phyloP scores from a whole-genome alignment of 257 asterid species.

The Sherardia arvensis region DNA sequence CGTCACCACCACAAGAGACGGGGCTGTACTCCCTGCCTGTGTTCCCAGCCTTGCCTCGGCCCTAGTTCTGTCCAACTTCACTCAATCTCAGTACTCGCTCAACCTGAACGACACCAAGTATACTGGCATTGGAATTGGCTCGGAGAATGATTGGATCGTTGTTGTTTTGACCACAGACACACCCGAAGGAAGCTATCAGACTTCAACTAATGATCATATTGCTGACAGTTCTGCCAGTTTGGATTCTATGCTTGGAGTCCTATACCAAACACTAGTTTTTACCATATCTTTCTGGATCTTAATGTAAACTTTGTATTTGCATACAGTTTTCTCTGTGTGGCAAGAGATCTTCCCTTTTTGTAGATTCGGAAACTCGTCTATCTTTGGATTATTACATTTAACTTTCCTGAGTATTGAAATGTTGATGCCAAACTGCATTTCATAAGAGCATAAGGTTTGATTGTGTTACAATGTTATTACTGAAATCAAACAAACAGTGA shows the following conservation, averaged over 20 bases:
- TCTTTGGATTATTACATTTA: background rate
- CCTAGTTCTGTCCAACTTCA: constrained; percentile 64
- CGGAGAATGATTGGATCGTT: constrained; percentile 63
- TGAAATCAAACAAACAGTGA: background rate
- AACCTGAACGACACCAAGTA: constrained; percentile 51
- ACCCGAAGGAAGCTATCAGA: constrained; percentile 46
- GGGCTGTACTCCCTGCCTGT: constrained; percentile 73
- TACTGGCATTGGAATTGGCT: constrained; percentile 66
- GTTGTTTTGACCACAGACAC: constrained; percentile 68
- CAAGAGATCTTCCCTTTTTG: background rate
- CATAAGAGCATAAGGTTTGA: background rate
- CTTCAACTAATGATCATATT: background rate
- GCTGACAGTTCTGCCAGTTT: constrained; percentile 22
- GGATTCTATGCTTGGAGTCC: constrained; percentile 19
- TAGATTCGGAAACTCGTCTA: background rate
- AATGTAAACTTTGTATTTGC: constrained; percentile 16
- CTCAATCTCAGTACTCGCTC: constrained; percentile 47
- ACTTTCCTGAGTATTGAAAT: background rate
- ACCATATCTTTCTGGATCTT: constrained; percentile 15
- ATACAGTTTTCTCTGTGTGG: constrained; percentile 11
- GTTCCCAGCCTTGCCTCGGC: constrained; percentile 50
- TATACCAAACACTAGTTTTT: constrained; percentile 14
- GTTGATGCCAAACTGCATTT: background rate
- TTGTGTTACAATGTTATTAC: background rate
- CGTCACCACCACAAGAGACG: constrained; percentile 74